Evolutionary conservation across 306 rosid species (phyloP).

Genomic region (Castanea crenata): DNA sequence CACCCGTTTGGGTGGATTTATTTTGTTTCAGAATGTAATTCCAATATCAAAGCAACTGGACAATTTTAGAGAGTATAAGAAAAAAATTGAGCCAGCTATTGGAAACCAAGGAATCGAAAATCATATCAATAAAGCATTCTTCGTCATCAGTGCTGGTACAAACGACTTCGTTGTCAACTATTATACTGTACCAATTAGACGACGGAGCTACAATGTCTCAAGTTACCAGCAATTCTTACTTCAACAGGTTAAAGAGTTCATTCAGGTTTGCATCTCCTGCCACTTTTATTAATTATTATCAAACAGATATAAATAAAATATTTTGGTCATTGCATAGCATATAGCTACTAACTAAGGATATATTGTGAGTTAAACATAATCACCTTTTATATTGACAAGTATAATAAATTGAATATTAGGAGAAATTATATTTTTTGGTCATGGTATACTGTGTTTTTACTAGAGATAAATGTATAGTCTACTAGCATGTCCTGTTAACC

Average conservation of each 20-base stretch:
- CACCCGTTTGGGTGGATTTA: background rate
- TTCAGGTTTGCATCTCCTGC: constrained; percentile 47
- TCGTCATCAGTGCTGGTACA: constrained; percentile 75
- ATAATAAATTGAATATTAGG: too few species aligned
- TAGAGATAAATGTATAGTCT: too few species aligned
- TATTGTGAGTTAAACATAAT: too few species aligned
- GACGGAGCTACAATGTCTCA: constrained; percentile 22
- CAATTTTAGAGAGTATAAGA: constrained; percentile 56
- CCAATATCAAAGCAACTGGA: constrained; percentile 51
- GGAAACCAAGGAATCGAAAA: constrained; percentile 46
- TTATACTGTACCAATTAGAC: constrained; percentile 48
- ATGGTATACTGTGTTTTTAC: too few species aligned
- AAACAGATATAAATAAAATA: background rate
- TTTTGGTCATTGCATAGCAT: too few species aligned
- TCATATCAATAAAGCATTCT: constrained; percentile 47
- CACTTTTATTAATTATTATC: background rate
- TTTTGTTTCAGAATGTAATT: constrained; percentile 52
- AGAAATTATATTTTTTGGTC: too few species aligned
- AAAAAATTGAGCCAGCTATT: constrained; percentile 27
- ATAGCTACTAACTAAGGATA: too few species aligned
- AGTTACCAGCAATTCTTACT: constrained; percentile 56
- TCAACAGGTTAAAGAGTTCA: constrained; percentile 34
- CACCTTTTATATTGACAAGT: too few species aligned
- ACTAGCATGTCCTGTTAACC: too few species aligned
- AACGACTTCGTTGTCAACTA: constrained; percentile 72